A percentile compares a stretch with the other conserved stretches of the same genome.
phyloP scores from a whole-genome alignment of 192 early-diverging fungal genomes.

The Tieghemiomyces parasiticus region DNA sequence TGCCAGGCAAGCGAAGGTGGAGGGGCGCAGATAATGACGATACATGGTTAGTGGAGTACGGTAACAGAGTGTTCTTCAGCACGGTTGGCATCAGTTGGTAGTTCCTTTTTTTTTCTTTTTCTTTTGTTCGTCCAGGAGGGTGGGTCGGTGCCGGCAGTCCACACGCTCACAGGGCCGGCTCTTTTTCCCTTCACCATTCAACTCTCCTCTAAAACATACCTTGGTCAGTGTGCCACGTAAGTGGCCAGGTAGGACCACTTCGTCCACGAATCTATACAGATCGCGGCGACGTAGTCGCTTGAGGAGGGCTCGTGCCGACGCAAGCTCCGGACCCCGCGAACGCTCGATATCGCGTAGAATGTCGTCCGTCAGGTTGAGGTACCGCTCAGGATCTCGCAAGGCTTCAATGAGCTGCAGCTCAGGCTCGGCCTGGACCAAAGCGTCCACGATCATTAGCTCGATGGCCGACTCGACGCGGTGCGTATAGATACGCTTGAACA shows the following conservation, averaged over 20 bases:
- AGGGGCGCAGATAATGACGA: neutral
- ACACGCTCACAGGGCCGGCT: neutral
- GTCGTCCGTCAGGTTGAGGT: slow-evolving; percentile 66
- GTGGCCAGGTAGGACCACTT: slow-evolving; percentile 44
- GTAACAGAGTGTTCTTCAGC: neutral
- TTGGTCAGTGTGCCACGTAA: slow-evolving; percentile 22
- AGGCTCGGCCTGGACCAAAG: slow-evolving; percentile 64
- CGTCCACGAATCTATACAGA: slow-evolving; percentile 78
- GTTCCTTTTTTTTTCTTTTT: neutral
- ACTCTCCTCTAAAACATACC: slow-evolving; percentile 14
- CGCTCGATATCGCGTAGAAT: slow-evolving; percentile 61
- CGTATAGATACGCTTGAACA: slow-evolving; percentile 76
- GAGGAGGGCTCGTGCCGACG: slow-evolving; percentile 50
- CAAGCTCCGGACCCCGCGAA: slow-evolving; percentile 40
- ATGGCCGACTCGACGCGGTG: slow-evolving; percentile 65
- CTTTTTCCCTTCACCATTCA: too few species aligned
- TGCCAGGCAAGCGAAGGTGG: slow-evolving; percentile 11
- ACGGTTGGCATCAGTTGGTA: neutral
- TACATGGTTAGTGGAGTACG: neutral
- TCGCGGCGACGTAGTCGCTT: slow-evolving; percentile 61
- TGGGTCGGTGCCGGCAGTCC: neutral
- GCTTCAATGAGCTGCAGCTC: slow-evolving; percentile 42
- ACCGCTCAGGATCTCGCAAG: slow-evolving; percentile 47
- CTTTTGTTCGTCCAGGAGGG: slow-evolving; percentile 8
- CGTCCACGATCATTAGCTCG: slow-evolving; percentile 86